A percentile compares a stretch with the other conserved stretches of the same genome.
Evolutionary conservation across 225 moss, liverwort and hornwort genomes (phyloP).

Genomic region (Polytrichum formosum): DNA sequence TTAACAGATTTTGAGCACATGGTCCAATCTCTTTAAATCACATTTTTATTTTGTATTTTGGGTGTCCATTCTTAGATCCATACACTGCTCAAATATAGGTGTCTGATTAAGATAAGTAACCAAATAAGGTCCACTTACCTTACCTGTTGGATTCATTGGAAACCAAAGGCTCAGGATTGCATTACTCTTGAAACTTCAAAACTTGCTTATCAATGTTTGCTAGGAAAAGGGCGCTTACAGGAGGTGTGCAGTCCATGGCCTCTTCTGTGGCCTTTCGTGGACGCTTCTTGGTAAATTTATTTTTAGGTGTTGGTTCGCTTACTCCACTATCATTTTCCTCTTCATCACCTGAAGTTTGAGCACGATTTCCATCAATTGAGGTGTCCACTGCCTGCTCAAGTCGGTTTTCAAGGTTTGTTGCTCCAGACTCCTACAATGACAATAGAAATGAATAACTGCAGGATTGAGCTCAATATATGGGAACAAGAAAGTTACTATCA

Average conservation of each 20-base stretch:
- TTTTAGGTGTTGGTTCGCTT: conserved; percentile 1
- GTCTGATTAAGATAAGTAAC: no score
- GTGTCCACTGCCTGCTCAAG: neutral
- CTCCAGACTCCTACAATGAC: neutral
- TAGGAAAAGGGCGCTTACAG: neutral
- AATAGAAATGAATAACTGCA: neutral
- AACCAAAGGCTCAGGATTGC: no score
- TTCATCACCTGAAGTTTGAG: neutral
- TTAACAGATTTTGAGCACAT: no score
- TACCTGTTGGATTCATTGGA: no score
- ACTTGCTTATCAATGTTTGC: no score
- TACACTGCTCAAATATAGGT: no score
- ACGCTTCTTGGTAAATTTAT: conserved; percentile 3
- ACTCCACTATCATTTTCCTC: neutral
- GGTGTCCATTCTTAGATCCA: no score
- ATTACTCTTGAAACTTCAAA: no score
- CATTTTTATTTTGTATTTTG: no score
- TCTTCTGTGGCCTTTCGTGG: neutral
- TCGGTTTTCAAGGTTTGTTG: neutral
- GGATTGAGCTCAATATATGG: neutral
- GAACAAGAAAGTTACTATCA: neutral
- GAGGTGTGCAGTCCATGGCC: neutral
- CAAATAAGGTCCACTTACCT: no score
- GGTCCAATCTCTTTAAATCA: no score
- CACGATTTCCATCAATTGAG: neutral